Base-by-base conservation (phyloP, 257 asterid species). In the Nicotiana undulata region DNA sequence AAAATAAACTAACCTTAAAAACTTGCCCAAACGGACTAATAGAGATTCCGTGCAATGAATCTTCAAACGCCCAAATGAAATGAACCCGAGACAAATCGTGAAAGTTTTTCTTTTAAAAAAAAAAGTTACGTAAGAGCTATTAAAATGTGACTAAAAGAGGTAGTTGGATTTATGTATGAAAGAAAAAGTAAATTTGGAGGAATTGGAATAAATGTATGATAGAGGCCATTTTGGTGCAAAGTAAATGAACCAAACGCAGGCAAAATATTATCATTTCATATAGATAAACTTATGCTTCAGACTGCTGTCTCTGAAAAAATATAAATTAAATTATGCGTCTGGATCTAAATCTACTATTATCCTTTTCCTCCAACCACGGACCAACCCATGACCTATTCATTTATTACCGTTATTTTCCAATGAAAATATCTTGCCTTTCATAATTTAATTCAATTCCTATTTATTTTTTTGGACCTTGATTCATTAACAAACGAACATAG, bases 341-440 rank as follows among this genome's bases (percentile, higher is more conserved):
- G 18, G 76, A 67, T 67, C 55, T n/a, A 67, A 67, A 67, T 37
- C 24, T 67, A 2, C 52, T 56, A 40, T 82, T 58, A 28, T 20
- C 59, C 58, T 80, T 58, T 59, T 74, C 15, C 34, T 66, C 55
- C 76, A 8, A 40, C 46, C 46, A 40, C 46, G 46, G 13, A 75
- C 77, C 80, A 77, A 24, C 9, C 20, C 80, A 77, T 28, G 65
- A 68, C 82, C 55, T 70, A 32, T 37, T 13, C 82, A 34, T 82
- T 59, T 55, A 44, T 68, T 59, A 2, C 16, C 9, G 12, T n/a
- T 63, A 44, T 3, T 82, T 70, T 60, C 82, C 76, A n/a, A 64
- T 22, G 58, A 18, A 66, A 49, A 13, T 66, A 37, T 76, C 51
- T 9, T 26, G 22, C n/a, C 15, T 52, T 53, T 32, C 29, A 32